Evolutionary conservation across 345 rosid genomes (phyloP).

Genomic region (Abelmoschus esculentus): DNA sequence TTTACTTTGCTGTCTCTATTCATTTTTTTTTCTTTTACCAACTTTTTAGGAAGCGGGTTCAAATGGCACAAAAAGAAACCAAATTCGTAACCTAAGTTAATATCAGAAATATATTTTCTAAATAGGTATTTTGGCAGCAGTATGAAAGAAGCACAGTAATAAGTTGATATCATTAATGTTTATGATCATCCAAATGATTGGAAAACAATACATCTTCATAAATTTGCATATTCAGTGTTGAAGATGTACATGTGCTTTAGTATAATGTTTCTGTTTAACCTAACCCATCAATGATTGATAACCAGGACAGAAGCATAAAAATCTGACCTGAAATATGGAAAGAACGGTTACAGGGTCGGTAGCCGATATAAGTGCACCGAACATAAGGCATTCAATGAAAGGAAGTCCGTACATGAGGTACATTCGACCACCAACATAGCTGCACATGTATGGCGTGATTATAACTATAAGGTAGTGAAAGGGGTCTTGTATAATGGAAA

Average conservation of each 20-base stretch:
- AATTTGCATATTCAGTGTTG: background rate
- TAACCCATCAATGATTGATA: conserved; percentile 1
- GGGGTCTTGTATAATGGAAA: too few species aligned
- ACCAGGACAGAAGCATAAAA: background rate
- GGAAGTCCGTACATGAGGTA: conserved; percentile 88
- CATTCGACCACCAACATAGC: conserved; percentile 80
- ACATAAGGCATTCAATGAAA: conserved; percentile 90
- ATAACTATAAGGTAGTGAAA: background rate
- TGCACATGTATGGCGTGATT: conserved; percentile 17
- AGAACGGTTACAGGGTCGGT: conserved; percentile 98
- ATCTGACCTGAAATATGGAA: conserved; percentile 81
- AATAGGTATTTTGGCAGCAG: background rate
- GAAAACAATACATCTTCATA: background rate
- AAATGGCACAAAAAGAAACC: background rate
- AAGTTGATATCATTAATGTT: background rate
- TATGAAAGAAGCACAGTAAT: background rate
- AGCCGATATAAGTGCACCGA: conserved; percentile 97
- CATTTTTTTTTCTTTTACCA: background rate
- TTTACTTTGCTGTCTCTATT: background rate
- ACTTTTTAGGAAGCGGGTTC: background rate
- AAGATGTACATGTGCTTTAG: background rate
- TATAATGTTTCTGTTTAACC: background rate
- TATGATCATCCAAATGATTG: background rate
- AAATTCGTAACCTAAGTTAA: background rate
- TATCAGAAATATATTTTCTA: background rate